phyloP scores from a whole-genome alignment of 257 asterid genomes.

The Henckelia pumila region DNA sequence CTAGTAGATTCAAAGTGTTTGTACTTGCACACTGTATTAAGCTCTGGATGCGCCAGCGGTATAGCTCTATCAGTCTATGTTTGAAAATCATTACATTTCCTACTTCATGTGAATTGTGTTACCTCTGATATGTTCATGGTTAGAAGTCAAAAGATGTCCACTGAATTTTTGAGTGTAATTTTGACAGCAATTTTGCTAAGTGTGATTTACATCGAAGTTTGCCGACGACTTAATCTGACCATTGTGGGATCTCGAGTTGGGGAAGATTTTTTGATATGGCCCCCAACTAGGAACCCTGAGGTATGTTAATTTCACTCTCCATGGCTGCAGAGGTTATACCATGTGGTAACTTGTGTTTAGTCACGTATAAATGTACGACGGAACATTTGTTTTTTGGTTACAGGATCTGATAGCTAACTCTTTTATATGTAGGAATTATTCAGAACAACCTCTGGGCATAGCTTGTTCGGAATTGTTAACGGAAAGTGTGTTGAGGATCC shows the following conservation, averaged over 20 bases:
- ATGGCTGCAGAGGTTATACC: background rate
- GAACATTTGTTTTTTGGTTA: background rate
- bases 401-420: slow-evolving; percentile 14
- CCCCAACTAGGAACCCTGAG: slow-evolving; percentile 90
- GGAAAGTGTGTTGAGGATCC: slow-evolving; percentile 95
- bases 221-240: slow-evolving; percentile 80
- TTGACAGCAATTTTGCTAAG: slow-evolving; percentile 86
- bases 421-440: slow-evolving; percentile 65
- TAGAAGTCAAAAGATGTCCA: background rate
- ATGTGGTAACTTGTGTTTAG: background rate
- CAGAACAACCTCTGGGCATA: slow-evolving; percentile 74
- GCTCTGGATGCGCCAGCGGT: slow-evolving; percentile 78
- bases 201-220: slow-evolving; percentile 91
- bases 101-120: slow-evolving; percentile 1
- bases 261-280: slow-evolving; percentile 98
- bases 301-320: slow-evolving; percentile 33
- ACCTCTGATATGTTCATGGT: slow-evolving; percentile 9
- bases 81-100: background rate
- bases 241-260: slow-evolving; percentile 98
- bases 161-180: slow-evolving; percentile 24
- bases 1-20: slow-evolving; percentile 74
- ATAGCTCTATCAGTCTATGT: slow-evolving; percentile 21
- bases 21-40: slow-evolving; percentile 80
- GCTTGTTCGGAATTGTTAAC: slow-evolving; percentile 76
- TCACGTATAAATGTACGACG: too few relatives aligned